phyloP scores from a whole-genome alignment of 2,329 filamentous ascomycete genomes.

The Colletotrichum sublineola region DNA sequence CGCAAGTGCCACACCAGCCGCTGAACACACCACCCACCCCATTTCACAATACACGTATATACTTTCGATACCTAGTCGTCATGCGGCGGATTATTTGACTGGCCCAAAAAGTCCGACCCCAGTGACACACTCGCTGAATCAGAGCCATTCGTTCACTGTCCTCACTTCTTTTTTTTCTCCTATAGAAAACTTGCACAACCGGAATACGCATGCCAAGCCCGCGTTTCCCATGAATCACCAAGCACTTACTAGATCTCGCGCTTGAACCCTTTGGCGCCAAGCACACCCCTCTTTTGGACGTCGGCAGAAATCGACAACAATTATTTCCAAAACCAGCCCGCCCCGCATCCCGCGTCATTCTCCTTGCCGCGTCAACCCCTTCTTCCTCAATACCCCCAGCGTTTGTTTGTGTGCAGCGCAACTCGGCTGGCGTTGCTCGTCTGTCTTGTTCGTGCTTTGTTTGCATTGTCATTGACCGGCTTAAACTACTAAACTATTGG shows the following conservation, averaged over 20 bases:
- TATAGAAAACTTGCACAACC: background rate
- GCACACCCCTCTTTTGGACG: constrained; percentile 6
- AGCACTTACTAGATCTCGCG: constrained; percentile 4
- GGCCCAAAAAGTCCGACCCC: background rate
- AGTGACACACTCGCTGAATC: constrained; percentile 2
- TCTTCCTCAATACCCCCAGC: background rate
- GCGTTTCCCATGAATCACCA: constrained; percentile 30
- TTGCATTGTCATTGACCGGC: background rate
- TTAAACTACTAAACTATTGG: background rate
- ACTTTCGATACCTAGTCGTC: background rate
- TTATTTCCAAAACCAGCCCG: background rate
- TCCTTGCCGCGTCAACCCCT: background rate
- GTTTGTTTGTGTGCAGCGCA: background rate
- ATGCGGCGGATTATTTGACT: constrained; percentile 25
- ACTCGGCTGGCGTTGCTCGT: background rate
- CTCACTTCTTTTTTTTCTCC: background rate
- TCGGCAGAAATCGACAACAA: constrained; percentile 7
- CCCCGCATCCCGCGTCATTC: constrained; percentile 27
- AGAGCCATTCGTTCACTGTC: constrained; percentile 6
- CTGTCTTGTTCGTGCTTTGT: background rate
- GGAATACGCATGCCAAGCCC: constrained; percentile 13
- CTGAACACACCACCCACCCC: background rate
- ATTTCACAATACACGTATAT: too few relatives aligned
- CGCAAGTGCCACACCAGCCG: background rate
- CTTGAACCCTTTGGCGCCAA: constrained; percentile 10